Percentiles rank a stretch among this genome's conserved stretches.
These are phyloP conservation scores for Kodamaea kakaduensis DNA, from an alignment of 805 yeast species.

Conservation along the genomic window DNA sequence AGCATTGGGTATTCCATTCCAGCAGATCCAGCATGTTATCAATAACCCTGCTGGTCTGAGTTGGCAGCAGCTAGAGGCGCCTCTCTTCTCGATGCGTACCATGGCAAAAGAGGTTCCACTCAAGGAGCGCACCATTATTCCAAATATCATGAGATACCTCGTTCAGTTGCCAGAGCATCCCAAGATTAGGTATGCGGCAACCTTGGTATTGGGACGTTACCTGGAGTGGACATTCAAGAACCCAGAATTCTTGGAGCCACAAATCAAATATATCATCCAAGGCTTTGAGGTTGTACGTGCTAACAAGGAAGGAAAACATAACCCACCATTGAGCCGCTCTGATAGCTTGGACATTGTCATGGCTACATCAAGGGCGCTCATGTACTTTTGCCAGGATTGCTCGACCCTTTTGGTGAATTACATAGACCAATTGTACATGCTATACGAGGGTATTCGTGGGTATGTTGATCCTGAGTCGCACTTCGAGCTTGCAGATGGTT, in stretches of 20 bases:
- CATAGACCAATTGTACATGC: constrained; percentile 68
- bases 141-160: constrained; percentile 67
- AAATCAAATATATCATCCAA: constrained; percentile 74
- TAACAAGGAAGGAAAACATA: no score
- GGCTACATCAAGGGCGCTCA: constrained; percentile 90
- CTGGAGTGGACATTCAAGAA: constrained; percentile 92
- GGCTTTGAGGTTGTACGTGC: constrained; percentile 47
- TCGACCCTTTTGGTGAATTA: constrained; percentile 58
- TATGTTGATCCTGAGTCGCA: constrained; percentile 63
- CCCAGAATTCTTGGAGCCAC: constrained; percentile 76
- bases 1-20: constrained; percentile 70
- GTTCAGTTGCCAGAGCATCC: constrained; percentile 77
- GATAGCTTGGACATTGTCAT: constrained; percentile 49
- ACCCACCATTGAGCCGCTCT: no score
- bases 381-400: constrained; percentile 94
- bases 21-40: constrained; percentile 46
- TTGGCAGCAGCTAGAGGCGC: constrained; percentile 91
- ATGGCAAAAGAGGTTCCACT: constrained; percentile 89
- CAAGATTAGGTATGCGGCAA: constrained; percentile 86
- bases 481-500: constrained; percentile 82
- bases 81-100: constrained; percentile 82
- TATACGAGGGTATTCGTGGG: constrained; percentile 55
- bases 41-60: constrained; percentile 29
- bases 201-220: constrained; percentile 91
- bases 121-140: constrained; percentile 62